Conservation (phyloP, 305 asterid genomes). For the Fraxinus sp. region DNA sequence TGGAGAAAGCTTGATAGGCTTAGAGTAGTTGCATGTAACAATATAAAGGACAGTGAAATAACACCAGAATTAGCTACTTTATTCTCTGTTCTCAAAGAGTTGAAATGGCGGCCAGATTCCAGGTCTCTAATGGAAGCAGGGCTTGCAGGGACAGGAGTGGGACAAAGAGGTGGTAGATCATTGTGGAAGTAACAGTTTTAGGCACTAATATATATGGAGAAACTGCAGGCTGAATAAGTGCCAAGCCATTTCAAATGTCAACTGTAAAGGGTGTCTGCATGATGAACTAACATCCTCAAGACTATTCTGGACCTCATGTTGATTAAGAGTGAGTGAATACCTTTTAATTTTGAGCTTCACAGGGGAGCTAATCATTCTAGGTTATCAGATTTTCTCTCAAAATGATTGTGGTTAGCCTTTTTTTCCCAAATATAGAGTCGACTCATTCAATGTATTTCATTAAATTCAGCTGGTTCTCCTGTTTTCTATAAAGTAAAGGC, state of each 20-base stretch:
- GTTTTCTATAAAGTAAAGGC: background rate
- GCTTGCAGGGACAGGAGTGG: conserved; percentile 69
- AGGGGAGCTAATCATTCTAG: background rate
- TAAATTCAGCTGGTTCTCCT: background rate
- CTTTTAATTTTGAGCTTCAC: background rate
- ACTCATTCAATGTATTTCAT: conserved; percentile 14
- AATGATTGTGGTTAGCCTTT: background rate
- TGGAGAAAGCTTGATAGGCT: conserved; percentile 71
- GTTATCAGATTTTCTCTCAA: background rate
- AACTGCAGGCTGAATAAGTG: background rate
- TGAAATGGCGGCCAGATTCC: conserved; percentile 86
- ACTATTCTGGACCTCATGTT: background rate
- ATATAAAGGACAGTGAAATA: conserved; percentile 69
- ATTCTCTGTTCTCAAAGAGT: conserved; percentile 73
- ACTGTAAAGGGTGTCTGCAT: background rate
- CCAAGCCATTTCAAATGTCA: background rate
- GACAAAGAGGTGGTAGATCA: conserved; percentile 68
- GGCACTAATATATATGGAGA: background rate
- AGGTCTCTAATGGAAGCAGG: conserved; percentile 53
- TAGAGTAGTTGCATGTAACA: conserved; percentile 71
- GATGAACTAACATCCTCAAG: background rate
- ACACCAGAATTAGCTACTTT: conserved; percentile 63
- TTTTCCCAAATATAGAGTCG: background rate
- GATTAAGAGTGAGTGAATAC: background rate
- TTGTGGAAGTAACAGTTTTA: conserved; percentile 42